These are phyloP conservation scores for Prunus davidiana DNA, from an alignment of 306 rosid species.

Conservation along the genomic window DNA sequence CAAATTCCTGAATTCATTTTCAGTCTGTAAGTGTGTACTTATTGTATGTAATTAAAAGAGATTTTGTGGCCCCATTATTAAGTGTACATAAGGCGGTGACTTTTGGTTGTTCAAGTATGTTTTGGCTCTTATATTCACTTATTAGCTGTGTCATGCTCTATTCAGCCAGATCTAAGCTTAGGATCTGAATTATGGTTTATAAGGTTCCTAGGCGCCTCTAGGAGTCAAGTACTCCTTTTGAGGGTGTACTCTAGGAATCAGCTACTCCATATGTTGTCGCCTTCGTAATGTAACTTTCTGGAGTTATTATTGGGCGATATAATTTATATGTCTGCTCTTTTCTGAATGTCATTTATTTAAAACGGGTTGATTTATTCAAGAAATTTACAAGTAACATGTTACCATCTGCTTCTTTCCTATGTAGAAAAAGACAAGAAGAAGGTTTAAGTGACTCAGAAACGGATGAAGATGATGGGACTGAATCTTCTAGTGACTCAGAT, in stretches of 20 bases:
- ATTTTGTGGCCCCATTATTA: neutral
- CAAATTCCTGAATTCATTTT: neutral
- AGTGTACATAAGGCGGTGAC: neutral
- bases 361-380: no score
- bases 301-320: neutral
- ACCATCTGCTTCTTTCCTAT: constrained; percentile 13
- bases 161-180: neutral
- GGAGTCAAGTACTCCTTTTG: neutral
- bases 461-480: constrained; percentile 26
- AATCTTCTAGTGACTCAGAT: constrained; percentile 39
- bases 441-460: constrained; percentile 37
- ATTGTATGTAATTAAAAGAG: neutral
- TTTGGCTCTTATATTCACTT: neutral
- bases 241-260: neutral
- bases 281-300: neutral
- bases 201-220: neutral
- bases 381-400: constrained; percentile 11
- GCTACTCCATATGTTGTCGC: neutral
- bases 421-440: constrained; percentile 56
- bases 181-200: neutral
- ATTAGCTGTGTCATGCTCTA: neutral
- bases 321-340: neutral
- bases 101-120: neutral
- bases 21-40: neutral
- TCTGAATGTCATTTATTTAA: neutral